Percentiles rank a stretch among this genome's conserved stretches.
Conservation (phyloP, 805 yeast species). For the Cyberlindnera veronae region DNA sequence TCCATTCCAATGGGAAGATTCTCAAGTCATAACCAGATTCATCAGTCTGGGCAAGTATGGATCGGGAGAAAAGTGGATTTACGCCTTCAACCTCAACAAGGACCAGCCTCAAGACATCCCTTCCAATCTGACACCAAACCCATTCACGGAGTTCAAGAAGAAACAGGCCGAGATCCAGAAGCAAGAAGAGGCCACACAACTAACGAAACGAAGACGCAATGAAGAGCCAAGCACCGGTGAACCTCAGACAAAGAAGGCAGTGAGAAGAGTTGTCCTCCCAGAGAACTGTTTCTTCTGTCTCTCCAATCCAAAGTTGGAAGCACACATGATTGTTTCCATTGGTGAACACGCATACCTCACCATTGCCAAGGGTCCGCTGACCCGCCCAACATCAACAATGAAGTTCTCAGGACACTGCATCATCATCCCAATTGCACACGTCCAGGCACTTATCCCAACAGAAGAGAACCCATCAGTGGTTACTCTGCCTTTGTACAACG, state of each 20-base stretch:
- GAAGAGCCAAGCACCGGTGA: constrained; percentile 8
- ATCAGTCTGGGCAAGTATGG: constrained; percentile 63
- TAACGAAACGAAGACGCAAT: constrained; percentile 6
- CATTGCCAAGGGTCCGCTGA: constrained; percentile 82
- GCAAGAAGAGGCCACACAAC: constrained; percentile 10
- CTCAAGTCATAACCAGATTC: constrained; percentile 50
- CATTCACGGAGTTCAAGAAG: constrained; percentile 21
- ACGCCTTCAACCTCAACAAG: constrained; percentile 55
- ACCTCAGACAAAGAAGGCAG: constrained; percentile 10
- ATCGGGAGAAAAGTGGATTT: constrained; percentile 61
- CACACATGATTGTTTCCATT: constrained; percentile 78
- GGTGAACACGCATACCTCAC: constrained; percentile 67
- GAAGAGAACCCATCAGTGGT: constrained; percentile 19
- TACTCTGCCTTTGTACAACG: constrained; percentile 38
- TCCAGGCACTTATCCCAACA: constrained; percentile 39
- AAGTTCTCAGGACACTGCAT: constrained; percentile 78
- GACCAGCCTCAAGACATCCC: constrained; percentile 26
- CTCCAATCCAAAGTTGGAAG: constrained; percentile 70
- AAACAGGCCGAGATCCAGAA: constrained; percentile 3
- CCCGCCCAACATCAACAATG: constrained; percentile 45
- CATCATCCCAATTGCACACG: constrained; percentile 75
- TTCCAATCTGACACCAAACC: constrained; percentile 30
- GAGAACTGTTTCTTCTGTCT: constrained; percentile 77
- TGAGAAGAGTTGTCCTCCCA: constrained; percentile 46
- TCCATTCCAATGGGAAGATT: constrained; percentile 55